Conservation (phyloP, 805 yeast genomes). For the Wickerhamiella australiensis region DNA sequence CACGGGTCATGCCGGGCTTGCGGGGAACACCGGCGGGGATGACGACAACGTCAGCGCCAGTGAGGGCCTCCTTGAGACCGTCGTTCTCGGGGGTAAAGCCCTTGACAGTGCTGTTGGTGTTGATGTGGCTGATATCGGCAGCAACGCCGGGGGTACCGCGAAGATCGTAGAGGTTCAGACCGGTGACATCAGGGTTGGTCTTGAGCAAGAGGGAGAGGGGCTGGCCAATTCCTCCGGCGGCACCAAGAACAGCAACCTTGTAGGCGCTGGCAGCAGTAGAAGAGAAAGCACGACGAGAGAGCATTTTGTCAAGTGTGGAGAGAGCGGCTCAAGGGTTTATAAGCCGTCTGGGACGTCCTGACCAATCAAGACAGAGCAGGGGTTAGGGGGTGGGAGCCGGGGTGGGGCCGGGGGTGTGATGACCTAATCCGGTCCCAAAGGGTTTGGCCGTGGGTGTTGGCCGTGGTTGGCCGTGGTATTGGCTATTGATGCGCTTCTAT, state of each 20-base stretch:
- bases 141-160: slow-evolving; percentile 95
- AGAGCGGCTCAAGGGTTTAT: background rate
- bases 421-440: too few relatives aligned
- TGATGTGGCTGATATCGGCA: slow-evolving; percentile 87
- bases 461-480: too few relatives aligned
- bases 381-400: slow-evolving; percentile 1
- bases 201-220: slow-evolving; percentile 74
- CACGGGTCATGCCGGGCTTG: slow-evolving; percentile 99
- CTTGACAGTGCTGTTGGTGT: slow-evolving; percentile 77
- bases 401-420: too few relatives aligned
- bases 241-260: slow-evolving; percentile 81
- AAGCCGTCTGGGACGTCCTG: background rate
- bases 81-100: slow-evolving; percentile 78
- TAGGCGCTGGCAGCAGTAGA: slow-evolving; percentile 24
- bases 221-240: slow-evolving; percentile 96
- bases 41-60: slow-evolving; percentile 62
- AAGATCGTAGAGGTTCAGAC: slow-evolving; percentile 75
- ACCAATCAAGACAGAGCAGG: background rate
- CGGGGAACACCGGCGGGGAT: slow-evolving; percentile 98
- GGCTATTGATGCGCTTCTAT: too few relatives aligned
- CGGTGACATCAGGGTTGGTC: slow-evolving; percentile 77
- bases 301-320: slow-evolving; percentile 5
- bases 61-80: slow-evolving; percentile 58
- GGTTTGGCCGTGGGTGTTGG: too few relatives aligned
- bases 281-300: slow-evolving; percentile 22